Base-by-base conservation (phyloP, 148 eudicot species). In the Heliamphora exappendiculata region DNA sequence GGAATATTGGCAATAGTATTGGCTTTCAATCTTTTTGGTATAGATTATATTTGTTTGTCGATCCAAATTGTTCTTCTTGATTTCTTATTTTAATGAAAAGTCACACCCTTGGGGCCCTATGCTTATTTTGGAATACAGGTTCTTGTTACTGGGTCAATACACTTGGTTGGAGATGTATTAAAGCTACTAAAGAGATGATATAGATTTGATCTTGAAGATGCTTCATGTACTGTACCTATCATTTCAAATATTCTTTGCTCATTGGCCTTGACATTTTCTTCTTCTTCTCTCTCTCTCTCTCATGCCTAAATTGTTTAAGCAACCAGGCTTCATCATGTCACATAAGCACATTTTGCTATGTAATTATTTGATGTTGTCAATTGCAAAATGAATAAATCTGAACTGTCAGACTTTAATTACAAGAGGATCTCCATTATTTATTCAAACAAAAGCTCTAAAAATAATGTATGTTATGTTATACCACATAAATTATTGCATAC, bases 61-160 rank as follows among this genome's bases (percentile, higher is more conserved):
- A 42, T 42, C 10, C 10, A 5, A 16, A 17, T 36, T 64, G 68
- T 24, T 64, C 17, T 64, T 9, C 44, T 64, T 34, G 68, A 34
- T 64, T 64, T 19, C 8, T 19, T 19, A 29, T 64, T 9, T 65
- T 37, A 9, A 36, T 20, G 2, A 66, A 19, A n/a, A 36, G n/a
- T 22, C 45, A 22, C 19, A 19, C 2, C 26, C 4, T 12, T 1
- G 10, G 3, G 13, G 8, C 28, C 19, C 22, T 55, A 41, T 68
- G 73, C 58, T 59, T 70, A 64, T 26, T 45, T 20, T 72, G 64
- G 68, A 57, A 49, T 69, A 2, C 85, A 90, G 97, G 97, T 92
- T 64, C 91, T 92, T 54, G 97, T 92, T n/a, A 92, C 97, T 22
- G 97, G 97, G 17, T 92, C 97, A 14, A 81, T 92, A 76, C 97